Percentiles rank a stretch among this genome's conserved stretches.
Evolutionary conservation across 2,329 filamentous ascomycete species (phyloP).

Genomic region (Aureobasidium sp.): DNA sequence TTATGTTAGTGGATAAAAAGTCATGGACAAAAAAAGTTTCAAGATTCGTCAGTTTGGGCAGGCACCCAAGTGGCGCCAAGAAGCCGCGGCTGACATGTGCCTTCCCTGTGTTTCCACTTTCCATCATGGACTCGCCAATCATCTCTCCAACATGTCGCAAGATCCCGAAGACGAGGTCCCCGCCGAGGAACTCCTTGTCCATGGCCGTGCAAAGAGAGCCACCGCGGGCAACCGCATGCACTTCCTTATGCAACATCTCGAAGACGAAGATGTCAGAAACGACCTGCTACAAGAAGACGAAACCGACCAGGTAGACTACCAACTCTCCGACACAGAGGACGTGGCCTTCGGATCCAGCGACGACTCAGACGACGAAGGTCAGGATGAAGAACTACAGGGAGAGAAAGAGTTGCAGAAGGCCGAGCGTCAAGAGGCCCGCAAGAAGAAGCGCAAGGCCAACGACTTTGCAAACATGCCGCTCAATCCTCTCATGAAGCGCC

Average conservation of each 20-base stretch:
- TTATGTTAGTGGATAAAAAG: not conserved
- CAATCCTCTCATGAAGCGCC: conserved; percentile 55
- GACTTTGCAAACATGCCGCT: conserved; percentile 40
- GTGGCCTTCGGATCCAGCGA: conserved; percentile 79
- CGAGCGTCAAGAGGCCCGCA: conserved; percentile 65
- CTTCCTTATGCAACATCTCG: conserved; percentile 59
- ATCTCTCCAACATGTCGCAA: conserved; percentile 13
- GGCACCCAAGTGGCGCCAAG: conserved; percentile 1
- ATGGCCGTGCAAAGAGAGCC: conserved; percentile 64
- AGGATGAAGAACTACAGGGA: conserved; percentile 68
- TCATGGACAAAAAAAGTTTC: not conserved
- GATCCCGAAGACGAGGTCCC: conserved; percentile 5
- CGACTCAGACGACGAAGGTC: conserved; percentile 64
- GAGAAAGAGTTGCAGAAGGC: conserved; percentile 79
- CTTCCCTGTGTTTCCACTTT: not conserved
- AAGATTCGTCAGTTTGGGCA: not conserved
- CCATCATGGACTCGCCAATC: not conserved
- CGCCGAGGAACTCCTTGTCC: conserved; percentile 46
- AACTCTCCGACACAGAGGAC: conserved; percentile 52
- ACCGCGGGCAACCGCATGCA: conserved; percentile 83
- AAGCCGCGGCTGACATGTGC: conserved; percentile 3
- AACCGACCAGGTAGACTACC: conserved; percentile 49
- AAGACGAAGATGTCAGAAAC: conserved; percentile 36
- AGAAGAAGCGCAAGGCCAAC: conserved; percentile 76
- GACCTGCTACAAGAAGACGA: conserved; percentile 45